A percentile compares a stretch with the other conserved stretches of the same genome.
phyloP scores from a whole-genome alignment of 345 rosid genomes.

The Populus davidiana region DNA sequence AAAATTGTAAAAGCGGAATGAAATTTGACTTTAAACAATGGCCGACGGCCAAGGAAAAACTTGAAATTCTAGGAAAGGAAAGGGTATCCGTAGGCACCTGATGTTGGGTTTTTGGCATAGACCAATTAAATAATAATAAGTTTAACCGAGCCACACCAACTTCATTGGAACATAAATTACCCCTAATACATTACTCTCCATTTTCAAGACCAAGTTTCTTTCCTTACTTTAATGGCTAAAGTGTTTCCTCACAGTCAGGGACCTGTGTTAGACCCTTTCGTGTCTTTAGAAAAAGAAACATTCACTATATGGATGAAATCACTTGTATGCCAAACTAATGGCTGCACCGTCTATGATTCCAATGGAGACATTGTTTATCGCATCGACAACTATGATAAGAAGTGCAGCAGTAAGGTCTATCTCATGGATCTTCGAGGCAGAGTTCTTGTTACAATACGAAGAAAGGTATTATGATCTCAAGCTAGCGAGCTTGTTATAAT shows the following conservation, averaged over 20 bases:
- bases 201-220: not conserved
- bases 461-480: constrained; percentile 22
- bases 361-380: constrained; percentile 41
- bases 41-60: too few species aligned
- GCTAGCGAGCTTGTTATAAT: not conserved
- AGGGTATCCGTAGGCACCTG: too few species aligned
- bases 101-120: not conserved
- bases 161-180: not conserved
- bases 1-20: too few species aligned
- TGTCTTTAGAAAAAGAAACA: constrained; percentile 27
- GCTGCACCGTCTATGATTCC: constrained; percentile 44
- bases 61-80: too few species aligned
- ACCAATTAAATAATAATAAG: not conserved
- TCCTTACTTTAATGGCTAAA: constrained; percentile 20
- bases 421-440: constrained; percentile 48
- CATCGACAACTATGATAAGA: constrained; percentile 44
- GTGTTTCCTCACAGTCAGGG: constrained; percentile 16
- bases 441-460: constrained; percentile 38
- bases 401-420: constrained; percentile 33
- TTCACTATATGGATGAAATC: constrained; percentile 57
- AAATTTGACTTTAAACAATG: too few species aligned
- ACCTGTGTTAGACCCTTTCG: constrained; percentile 8
- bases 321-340: constrained; percentile 38
- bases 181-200: not conserved
- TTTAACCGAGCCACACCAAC: not conserved